These are phyloP conservation scores for Phanerochaete carnosa DNA, from an alignment of 768 basidiomycete species.

Conservation along the genomic window DNA sequence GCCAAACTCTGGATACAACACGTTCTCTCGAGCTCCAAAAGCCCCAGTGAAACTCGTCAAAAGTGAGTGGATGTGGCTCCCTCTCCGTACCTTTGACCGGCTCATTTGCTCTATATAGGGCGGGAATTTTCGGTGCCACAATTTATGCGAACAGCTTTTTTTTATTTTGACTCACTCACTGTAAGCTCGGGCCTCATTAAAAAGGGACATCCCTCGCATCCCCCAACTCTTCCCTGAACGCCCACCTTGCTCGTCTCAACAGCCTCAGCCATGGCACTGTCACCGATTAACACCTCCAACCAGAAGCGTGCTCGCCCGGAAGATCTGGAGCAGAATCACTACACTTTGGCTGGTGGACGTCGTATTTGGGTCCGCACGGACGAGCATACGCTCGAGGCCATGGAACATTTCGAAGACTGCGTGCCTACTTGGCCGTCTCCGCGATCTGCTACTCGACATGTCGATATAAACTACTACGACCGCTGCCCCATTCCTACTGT, in stretches of 20 bases:
- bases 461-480: neutral
- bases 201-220: neutral
- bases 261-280: neutral
- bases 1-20: no score
- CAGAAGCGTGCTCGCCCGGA: neutral
- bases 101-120: no score
- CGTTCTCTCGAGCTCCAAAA: no score
- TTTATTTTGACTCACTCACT: no score
- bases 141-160: no score
- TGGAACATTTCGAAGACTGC: neutral
- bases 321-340: neutral
- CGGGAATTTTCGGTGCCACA: no score
- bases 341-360: neutral
- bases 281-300: neutral
- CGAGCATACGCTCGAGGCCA: neutral
- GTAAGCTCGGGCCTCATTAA: no score
- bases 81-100: no score
- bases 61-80: no score
- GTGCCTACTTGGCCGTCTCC: neutral
- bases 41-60: no score
- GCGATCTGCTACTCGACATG: no score
- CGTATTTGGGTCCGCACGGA: neutral
- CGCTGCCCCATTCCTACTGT: neutral
- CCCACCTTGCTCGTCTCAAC: neutral
- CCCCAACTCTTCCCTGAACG: neutral